Percentiles rank a stretch among this genome's conserved stretches.
Conservation (phyloP, 495 filamentous ascomycete genomes). For the Neurospora discreta region DNA sequence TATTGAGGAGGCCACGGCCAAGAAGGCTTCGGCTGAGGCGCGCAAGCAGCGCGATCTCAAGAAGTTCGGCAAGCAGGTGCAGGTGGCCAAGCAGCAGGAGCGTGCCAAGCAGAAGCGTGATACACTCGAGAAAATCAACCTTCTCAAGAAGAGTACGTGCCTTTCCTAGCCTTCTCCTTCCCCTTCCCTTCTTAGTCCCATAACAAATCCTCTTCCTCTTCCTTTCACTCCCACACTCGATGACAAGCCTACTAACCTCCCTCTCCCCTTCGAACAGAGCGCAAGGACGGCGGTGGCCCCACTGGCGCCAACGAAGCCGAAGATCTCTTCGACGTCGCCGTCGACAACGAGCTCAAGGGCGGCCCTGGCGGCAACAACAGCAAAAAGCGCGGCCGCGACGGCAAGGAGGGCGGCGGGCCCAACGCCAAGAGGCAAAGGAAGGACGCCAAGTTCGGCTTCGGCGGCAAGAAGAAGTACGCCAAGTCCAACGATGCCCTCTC, state of each 20-base stretch:
- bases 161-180: neutral
- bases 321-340: conserved; percentile 88
- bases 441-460: conserved; percentile 84
- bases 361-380: conserved; percentile 27
- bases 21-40: conserved; percentile 87
- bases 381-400: conserved; percentile 25
- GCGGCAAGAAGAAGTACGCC: conserved; percentile 78
- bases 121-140: conserved; percentile 84
- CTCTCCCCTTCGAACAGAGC: conserved; percentile 45
- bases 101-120: conserved; percentile 80
- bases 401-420: conserved; percentile 29
- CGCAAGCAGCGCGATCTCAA: conserved; percentile 87
- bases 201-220: neutral
- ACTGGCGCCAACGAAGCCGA: conserved; percentile 64
- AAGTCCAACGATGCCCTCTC: conserved; percentile 83
- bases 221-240: neutral
- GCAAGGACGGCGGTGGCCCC: conserved; percentile 57
- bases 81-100: conserved; percentile 92
- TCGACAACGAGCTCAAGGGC: conserved; percentile 61
- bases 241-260: neutral
- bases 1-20: conserved; percentile 78
- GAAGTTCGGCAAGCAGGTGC: conserved; percentile 98
- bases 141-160: conserved; percentile 79
- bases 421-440: conserved; percentile 78
- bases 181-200: neutral